A percentile compares a stretch with the other conserved stretches of the same genome.
Conservation (phyloP, 176 grass and related monocot species). For the Metroxylon sagu region DNA sequence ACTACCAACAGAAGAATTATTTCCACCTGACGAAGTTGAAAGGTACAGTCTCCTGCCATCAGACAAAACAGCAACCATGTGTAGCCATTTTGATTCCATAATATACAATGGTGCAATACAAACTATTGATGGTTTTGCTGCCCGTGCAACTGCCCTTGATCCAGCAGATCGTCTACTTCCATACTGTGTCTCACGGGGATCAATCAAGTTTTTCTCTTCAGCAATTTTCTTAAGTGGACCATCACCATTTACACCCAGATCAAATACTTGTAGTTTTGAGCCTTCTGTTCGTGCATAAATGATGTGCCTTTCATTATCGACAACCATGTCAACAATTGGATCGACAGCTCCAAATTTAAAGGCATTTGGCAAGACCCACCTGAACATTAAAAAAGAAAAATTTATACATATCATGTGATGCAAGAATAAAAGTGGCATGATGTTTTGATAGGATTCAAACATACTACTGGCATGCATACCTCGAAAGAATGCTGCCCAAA, state of each 20-base stretch:
- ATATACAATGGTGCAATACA: conserved; percentile 65
- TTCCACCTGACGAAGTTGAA: conserved; percentile 59
- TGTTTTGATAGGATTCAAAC: too few species aligned
- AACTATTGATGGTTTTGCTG: conserved; percentile 62
- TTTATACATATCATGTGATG: not conserved
- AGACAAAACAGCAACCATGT: conserved; percentile 84
- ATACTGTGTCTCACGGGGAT: conserved; percentile 70
- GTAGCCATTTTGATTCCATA: conserved; percentile 89
- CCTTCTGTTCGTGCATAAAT: conserved; percentile 85
- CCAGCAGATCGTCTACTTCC: conserved; percentile 45
- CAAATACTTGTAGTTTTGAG: conserved; percentile 79
- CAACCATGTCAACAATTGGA: conserved; percentile 88
- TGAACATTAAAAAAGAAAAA: conserved; percentile 38
- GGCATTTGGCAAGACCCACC: conserved; percentile 87
- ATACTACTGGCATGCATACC: conserved; percentile 28
- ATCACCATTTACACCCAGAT: conserved; percentile 75
- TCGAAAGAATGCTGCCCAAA: conserved; percentile 74
- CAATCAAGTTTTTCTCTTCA: conserved; percentile 84
- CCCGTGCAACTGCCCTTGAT: conserved; percentile 41
- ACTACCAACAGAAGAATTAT: conserved; percentile 57
- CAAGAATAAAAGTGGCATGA: too few species aligned
- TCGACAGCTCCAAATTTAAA: conserved; percentile 88
- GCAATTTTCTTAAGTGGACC: conserved; percentile 73
- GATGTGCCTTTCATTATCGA: conserved; percentile 82
- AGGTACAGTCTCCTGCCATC: conserved; percentile 90